Conservation (phyloP, 2,329 filamentous ascomycete genomes). For the Grosmannia clavigera region DNA sequence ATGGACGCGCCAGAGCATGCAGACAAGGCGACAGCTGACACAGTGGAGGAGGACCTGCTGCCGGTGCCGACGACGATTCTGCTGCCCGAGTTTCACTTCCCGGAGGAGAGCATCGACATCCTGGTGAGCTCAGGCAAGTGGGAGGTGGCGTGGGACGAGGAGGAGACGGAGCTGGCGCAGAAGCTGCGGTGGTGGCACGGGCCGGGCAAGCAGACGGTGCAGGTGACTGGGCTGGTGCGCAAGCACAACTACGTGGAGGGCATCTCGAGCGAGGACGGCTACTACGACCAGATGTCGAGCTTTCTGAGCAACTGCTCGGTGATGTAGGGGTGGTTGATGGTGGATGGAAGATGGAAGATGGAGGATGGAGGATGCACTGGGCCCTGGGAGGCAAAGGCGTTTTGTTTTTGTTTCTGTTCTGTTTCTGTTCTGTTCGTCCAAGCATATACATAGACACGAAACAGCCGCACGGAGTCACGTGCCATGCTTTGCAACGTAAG, state of each 20-base stretch:
- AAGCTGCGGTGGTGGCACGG: conserved; percentile 86
- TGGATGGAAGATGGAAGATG: too few relatives aligned
- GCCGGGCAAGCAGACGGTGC: conserved; percentile 70
- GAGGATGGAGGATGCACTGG: too few relatives aligned
- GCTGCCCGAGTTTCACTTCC: conserved; percentile 87
- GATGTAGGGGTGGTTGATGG: conserved; percentile 27
- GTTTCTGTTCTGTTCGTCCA: not conserved
- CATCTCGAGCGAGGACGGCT: conserved; percentile 59
- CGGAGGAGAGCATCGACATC: conserved; percentile 57
- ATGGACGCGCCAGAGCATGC: not conserved
- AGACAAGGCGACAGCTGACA: not conserved
- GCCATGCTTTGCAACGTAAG: too few relatives aligned
- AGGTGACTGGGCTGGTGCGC: conserved; percentile 60
- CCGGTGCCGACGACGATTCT: conserved; percentile 62
- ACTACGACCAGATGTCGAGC: conserved; percentile 56
- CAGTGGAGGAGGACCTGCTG: conserved; percentile 1
- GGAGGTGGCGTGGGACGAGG: conserved; percentile 66
- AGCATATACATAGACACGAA: not conserved
- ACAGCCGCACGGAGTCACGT: not conserved
- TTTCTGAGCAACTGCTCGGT: conserved; percentile 36
- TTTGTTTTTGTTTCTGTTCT: not conserved
- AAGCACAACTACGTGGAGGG: conserved; percentile 44
- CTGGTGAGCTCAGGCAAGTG: conserved; percentile 79
- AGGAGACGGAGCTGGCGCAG: conserved; percentile 58
- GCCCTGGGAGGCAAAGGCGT: not conserved